Evolutionary conservation across 805 yeast species (phyloP).

Genomic region (Debaryomyces castellii): DNA sequence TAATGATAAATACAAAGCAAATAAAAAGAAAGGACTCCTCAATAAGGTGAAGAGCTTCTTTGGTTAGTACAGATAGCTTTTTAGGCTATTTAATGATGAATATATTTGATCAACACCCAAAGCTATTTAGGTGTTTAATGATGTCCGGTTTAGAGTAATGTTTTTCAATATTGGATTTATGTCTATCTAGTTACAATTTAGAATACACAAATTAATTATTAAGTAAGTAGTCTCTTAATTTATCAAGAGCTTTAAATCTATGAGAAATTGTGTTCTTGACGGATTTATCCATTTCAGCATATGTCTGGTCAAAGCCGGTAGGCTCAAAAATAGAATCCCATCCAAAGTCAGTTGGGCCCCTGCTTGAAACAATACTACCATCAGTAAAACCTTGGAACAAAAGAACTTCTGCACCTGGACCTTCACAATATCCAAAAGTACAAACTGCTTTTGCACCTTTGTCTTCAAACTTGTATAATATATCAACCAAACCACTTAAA

Average conservation of each 20-base stretch:
- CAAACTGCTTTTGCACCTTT: slow-evolving; percentile 86
- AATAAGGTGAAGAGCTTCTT: slow-evolving; percentile 47
- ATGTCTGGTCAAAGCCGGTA: slow-evolving; percentile 60
- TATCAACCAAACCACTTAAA: slow-evolving; percentile 68
- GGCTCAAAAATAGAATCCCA: slow-evolving; percentile 95
- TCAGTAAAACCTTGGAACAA: slow-evolving; percentile 82
- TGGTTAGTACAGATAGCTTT: slow-evolving; percentile 2
- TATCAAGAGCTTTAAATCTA: slow-evolving; percentile 77
- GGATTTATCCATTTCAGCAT: slow-evolving; percentile 83
- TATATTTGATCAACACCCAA: background rate
- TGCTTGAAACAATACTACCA: slow-evolving; percentile 73
- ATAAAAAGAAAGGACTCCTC: slow-evolving; percentile 37
- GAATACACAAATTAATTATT: slow-evolving; percentile 5
- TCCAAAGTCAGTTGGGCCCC: slow-evolving; percentile 86
- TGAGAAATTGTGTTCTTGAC: slow-evolving; percentile 84
- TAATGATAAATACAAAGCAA: slow-evolving; percentile 17
- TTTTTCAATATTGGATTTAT: background rate
- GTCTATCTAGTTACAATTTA: slow-evolving; percentile 1
- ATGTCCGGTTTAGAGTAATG: background rate
- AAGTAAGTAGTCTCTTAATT: slow-evolving; percentile 58
- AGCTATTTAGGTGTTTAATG: background rate
- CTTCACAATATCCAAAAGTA: slow-evolving; percentile 88
- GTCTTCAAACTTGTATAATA: slow-evolving; percentile 79
- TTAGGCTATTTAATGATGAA: background rate
- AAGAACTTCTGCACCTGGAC: slow-evolving; percentile 69